These are phyloP conservation scores for Trichoderma orchidacearum DNA, from an alignment of 495 filamentous ascomycete genomes.

Conservation along the genomic window DNA sequence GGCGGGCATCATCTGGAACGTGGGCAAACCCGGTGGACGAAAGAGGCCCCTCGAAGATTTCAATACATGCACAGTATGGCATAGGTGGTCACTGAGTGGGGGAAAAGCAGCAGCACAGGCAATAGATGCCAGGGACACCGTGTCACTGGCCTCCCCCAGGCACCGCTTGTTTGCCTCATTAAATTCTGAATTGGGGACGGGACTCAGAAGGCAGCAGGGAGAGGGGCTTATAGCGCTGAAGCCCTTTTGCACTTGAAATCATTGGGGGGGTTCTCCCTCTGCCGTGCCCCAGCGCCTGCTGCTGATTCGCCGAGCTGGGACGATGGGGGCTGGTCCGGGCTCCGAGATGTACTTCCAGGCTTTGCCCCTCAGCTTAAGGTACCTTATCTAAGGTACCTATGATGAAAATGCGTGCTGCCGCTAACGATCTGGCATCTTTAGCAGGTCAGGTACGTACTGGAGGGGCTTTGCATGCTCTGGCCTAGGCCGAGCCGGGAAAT, in stretches of 20 bases:
- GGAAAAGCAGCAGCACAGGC: no score
- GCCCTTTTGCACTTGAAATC: background rate
- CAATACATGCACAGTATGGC: background rate
- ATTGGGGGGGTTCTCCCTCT: background rate
- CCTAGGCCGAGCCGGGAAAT: background rate
- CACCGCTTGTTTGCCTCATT: background rate
- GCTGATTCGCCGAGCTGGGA: background rate
- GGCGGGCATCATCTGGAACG: no score
- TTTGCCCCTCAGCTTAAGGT: no score
- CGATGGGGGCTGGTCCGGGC: background rate
- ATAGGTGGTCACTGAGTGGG: conserved; percentile 6
- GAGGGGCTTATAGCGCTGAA: no score
- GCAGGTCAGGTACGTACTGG: no score
- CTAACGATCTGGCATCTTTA: no score
- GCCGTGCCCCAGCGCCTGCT: background rate
- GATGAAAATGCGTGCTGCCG: no score
- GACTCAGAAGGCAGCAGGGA: background rate
- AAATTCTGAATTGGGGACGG: background rate
- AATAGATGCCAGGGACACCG: background rate
- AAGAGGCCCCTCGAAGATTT: no score
- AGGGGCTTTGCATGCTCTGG: background rate
- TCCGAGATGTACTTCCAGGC: no score
- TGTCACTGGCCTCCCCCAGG: background rate
- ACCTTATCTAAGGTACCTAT: no score
- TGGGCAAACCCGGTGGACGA: no score